Evolutionary conservation across 78 protist genomes (phyloP).

Genomic region (Paulinella micropora): DNA sequence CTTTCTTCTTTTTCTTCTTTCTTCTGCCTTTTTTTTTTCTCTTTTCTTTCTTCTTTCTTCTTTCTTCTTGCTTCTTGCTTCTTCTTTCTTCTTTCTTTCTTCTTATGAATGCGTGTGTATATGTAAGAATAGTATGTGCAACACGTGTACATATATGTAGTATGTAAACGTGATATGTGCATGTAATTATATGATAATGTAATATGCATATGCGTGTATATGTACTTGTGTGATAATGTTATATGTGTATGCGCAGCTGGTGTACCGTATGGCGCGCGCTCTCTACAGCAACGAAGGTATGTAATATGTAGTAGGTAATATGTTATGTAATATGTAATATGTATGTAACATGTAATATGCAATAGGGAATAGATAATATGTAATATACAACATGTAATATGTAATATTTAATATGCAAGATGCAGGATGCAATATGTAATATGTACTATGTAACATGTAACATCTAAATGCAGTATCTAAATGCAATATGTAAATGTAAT

Average conservation of each 20-base stretch:
- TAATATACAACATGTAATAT: too few species aligned
- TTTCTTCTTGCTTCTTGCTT: neutral
- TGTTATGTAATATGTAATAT: neutral
- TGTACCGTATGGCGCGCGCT: neutral
- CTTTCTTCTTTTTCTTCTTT: neutral
- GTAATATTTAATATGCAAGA: too few species aligned
- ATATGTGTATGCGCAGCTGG: neutral
- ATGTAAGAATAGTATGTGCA: neutral
- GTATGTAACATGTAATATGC: too few species aligned
- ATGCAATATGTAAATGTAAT: too few species aligned
- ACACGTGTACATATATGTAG: neutral
- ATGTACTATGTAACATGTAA: too few species aligned
- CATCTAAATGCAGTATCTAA: too few species aligned
- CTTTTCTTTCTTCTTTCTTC: neutral
- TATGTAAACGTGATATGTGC: neutral
- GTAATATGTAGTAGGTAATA: neutral
- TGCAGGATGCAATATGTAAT: too few species aligned
- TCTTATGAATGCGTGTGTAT: neutral
- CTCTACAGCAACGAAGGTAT: neutral
- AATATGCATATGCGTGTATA: neutral
- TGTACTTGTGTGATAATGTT: neutral
- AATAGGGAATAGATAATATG: too few species aligned
- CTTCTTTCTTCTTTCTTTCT: neutral
- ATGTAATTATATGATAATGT: neutral
- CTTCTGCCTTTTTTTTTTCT: neutral